phyloP scores from a whole-genome alignment of 2,329 filamentous ascomycete genomes.

The Talaromyces sp. region DNA sequence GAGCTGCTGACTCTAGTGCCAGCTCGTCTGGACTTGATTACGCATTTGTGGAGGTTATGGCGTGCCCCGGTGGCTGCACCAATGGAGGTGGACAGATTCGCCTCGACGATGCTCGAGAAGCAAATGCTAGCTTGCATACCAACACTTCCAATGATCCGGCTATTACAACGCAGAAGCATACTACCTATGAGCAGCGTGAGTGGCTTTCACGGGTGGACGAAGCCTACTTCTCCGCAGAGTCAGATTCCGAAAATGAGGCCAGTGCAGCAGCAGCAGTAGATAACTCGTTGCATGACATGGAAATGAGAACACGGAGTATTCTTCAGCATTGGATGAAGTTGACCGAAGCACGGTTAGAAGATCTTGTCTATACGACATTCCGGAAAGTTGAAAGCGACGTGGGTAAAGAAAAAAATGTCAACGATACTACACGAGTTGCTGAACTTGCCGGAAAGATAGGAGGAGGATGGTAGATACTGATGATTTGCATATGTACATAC shows the following conservation, averaged over 20 bases:
- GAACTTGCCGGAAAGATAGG: constrained; percentile 87
- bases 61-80: constrained; percentile 96
- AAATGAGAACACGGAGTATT: constrained; percentile 56
- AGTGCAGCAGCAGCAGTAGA: constrained; percentile 29
- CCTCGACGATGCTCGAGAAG: constrained; percentile 65
- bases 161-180: constrained; percentile 53
- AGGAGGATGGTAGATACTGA: constrained; percentile 73
- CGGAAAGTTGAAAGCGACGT: constrained; percentile 93
- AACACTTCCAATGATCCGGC: constrained; percentile 24
- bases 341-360: constrained; percentile 68
- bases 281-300: constrained; percentile 27
- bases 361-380: constrained; percentile 79
- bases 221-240: constrained; percentile 77
- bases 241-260: constrained; percentile 46
- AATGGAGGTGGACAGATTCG: constrained; percentile 97
- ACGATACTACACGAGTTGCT: constrained; percentile 76
- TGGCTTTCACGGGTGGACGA: constrained; percentile 83
- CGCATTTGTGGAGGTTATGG: constrained; percentile 98
- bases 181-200: constrained; percentile 76
- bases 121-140: constrained; percentile 18
- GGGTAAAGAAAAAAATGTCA: constrained; percentile 64
- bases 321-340: constrained; percentile 72
- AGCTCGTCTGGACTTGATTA: constrained; percentile 57
- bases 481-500: constrained; percentile 18
- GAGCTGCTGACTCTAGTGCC: constrained; percentile 30